Evolutionary conservation across 306 rosid genomes (phyloP).

Genomic region (Quercus mongolica): DNA sequence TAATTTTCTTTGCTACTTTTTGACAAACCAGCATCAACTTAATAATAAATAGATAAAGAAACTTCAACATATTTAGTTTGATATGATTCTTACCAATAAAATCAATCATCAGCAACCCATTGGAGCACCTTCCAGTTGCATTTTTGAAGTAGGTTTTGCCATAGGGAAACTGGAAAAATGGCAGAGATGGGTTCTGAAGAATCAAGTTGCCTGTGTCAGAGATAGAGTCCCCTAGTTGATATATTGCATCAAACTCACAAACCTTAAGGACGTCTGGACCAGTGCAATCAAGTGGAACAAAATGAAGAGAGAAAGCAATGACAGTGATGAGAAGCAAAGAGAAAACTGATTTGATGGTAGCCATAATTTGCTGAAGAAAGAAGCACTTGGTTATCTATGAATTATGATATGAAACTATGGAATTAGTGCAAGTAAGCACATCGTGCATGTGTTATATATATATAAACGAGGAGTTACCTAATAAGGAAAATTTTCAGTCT

Average conservation of each 20-base stretch:
- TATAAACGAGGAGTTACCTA: no score
- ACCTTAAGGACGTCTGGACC: not conserved
- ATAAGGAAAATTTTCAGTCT: no score
- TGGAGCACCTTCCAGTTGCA: conserved; percentile 7
- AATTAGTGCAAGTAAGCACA: not conserved
- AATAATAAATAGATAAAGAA: not conserved
- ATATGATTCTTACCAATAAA: not conserved
- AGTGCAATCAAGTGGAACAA: not conserved
- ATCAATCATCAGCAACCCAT: conserved; percentile 14
- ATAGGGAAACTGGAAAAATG: conserved; percentile 8
- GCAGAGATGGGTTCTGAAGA: not conserved
- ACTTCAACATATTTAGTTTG: not conserved
- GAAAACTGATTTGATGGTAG: not conserved
- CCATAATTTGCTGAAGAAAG: not conserved
- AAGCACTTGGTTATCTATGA: no score
- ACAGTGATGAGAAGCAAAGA: not conserved
- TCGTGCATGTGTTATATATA: no score
- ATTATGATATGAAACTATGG: not conserved
- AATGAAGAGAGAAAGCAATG: not conserved
- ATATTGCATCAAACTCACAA: not conserved
- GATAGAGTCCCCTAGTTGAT: conserved; percentile 17
- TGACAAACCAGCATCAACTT: not conserved
- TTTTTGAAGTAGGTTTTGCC: conserved; percentile 17
- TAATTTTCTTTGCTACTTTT: no score
- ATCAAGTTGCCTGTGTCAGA: conserved; percentile 8